These are phyloP conservation scores for Pseudocercospora vitis DNA, from an alignment of 2,329 filamentous ascomycete species.

Conservation along the genomic window DNA sequence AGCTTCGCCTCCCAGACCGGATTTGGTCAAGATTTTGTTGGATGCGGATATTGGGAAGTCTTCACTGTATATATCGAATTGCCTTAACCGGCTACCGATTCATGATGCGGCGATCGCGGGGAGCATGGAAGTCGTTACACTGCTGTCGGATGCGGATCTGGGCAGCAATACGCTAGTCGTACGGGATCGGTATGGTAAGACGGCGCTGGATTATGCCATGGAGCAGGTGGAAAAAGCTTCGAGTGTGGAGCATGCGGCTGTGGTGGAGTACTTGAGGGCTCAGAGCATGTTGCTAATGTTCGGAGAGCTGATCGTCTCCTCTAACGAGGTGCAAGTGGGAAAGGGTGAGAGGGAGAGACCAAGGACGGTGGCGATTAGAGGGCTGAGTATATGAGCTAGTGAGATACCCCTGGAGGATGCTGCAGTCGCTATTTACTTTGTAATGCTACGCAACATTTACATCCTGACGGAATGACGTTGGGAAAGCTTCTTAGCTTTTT, in stretches of 20 bases:
- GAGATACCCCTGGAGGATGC: too few relatives aligned
- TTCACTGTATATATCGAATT: neutral
- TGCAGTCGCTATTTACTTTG: too few relatives aligned
- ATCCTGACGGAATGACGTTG: too few relatives aligned
- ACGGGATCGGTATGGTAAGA: neutral
- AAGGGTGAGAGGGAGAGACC: neutral
- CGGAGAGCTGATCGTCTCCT: too few relatives aligned
- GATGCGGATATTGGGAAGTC: neutral
- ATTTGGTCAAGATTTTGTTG: neutral
- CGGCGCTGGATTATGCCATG: slow-evolving; percentile 4
- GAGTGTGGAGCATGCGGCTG: neutral
- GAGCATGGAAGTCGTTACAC: neutral
- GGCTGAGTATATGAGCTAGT: too few relatives aligned
- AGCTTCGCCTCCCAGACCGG: neutral
- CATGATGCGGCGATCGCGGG: neutral
- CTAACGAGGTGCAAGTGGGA: neutral
- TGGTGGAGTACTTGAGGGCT: slow-evolving; percentile 1
- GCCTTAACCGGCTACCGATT: neutral
- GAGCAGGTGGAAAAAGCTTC: neutral
- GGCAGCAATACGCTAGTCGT: neutral
- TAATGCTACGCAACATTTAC: too few relatives aligned
- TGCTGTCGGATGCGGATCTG: neutral
- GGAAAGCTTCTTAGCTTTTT: too few relatives aligned
- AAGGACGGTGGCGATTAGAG: neutral
- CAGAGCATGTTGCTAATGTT: neutral